phyloP scores from a whole-genome alignment of 1,284 basidiomycete genomes.

The Irpex sp. region DNA sequence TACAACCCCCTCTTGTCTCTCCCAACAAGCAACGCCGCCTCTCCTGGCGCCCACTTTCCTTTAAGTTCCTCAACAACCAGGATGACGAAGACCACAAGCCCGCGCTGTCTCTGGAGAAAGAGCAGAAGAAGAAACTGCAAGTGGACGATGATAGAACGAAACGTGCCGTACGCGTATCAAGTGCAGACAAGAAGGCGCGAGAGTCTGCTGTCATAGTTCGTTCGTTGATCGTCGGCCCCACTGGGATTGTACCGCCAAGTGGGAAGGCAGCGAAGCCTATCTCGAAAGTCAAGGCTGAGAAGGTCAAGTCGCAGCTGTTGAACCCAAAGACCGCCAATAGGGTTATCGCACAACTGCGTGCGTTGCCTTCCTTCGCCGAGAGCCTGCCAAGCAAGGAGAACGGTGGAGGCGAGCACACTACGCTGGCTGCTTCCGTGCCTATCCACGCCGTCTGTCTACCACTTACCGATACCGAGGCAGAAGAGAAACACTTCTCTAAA shows the following conservation, averaged over 20 bases:
- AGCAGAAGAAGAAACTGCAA: slow-evolving; percentile 38
- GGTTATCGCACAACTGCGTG: slow-evolving; percentile 63
- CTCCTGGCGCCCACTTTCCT: slow-evolving; percentile 22
- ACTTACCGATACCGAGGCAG: slow-evolving; percentile 55
- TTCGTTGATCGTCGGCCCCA: slow-evolving; percentile 62
- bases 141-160: slow-evolving; percentile 32
- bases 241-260: slow-evolving; percentile 32
- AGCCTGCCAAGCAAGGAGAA: slow-evolving; percentile 19
- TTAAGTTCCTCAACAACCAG: slow-evolving; percentile 13
- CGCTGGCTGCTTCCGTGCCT: slow-evolving; percentile 34
- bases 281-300: slow-evolving; percentile 52
- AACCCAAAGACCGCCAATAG: slow-evolving; percentile 64
- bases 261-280: slow-evolving; percentile 26
- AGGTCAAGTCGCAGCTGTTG: slow-evolving; percentile 67
- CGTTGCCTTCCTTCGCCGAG: slow-evolving; percentile 33
- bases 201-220: slow-evolving; percentile 61
- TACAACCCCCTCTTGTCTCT: background rate
- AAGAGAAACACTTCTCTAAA: slow-evolving; percentile 50
- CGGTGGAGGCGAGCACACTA: slow-evolving; percentile 9
- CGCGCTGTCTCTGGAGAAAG: slow-evolving; percentile 31
- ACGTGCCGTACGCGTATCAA: slow-evolving; percentile 31
- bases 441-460: slow-evolving; percentile 74
- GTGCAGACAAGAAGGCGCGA: slow-evolving; percentile 57
- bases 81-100: slow-evolving; percentile 30
- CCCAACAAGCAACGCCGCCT: slow-evolving; percentile 20